Evolutionary conservation across 2,329 filamentous ascomycete genomes (phyloP), one percentile per base, ranked within the genome.

Genomic region (Colletotrichum siamense): DNA sequence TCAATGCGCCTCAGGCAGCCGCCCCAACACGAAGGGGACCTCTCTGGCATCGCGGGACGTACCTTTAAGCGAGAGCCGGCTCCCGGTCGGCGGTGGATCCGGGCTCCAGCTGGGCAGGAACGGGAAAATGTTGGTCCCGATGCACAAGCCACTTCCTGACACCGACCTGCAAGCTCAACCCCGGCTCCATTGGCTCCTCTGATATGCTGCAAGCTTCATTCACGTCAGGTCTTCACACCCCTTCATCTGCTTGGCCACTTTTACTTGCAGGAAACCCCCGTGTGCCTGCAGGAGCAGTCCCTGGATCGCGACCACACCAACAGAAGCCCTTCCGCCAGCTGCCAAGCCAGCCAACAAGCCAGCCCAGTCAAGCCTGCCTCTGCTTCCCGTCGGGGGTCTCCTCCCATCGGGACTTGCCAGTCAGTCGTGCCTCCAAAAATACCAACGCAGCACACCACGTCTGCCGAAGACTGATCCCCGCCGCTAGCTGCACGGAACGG

Each of bases 201-300:
- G 49, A 28, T 73, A 44, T 64, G 32, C 64, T 73, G 64, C 65
- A 52, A 30, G 59, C 57, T 64, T 76, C 59, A 69, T 52, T 52
- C 44, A 52, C 44, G 13, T 52, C 44, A 52, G 44, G 44, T 22
- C 44, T 22, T 52, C 70, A 69, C 44, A 44, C 61, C 64, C 66
- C 32, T 61, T 64, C 26, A 18, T 39, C 44, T n/a, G 52, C 63
- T 34, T 28, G 57, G 63, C 69, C 57, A 64, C 73, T 63, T 30
- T 73, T 64, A 24, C 65, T 28, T 75, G 71, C 49, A 77, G 61
- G 9, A 52, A 70, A 49, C 34, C 59, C 62, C 59, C 65, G 57
- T 70, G 74, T 55, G 65, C 74, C 74, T 76, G 74, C 71, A 76
- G 74, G 52, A 75, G 32, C 44, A 44, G 44, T 76, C 64, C 55